phyloP scores from a whole-genome alignment of 1,284 basidiomycete species.

The Fomitiporia mediterranea region DNA sequence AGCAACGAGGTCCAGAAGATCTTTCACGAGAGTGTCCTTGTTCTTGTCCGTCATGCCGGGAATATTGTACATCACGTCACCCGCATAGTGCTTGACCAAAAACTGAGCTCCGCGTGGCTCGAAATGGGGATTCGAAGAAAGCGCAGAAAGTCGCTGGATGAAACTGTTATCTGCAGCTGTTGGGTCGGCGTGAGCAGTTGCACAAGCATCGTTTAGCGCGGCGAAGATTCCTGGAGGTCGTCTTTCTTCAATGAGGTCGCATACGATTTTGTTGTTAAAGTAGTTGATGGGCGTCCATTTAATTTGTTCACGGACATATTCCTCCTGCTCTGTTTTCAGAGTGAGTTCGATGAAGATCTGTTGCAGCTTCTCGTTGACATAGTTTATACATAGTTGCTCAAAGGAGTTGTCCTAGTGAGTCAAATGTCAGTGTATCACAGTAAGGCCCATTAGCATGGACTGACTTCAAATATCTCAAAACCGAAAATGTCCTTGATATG shows the following conservation, averaged over 20 bases:
- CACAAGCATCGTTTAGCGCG: slow-evolving; percentile 96
- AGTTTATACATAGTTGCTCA: slow-evolving; percentile 99
- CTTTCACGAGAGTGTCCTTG: slow-evolving; percentile 95
- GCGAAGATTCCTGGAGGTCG: slow-evolving; percentile 97
- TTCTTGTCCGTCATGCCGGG: slow-evolving; percentile 99
- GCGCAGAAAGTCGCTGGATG: slow-evolving; percentile 82
- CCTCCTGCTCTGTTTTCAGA: slow-evolving; percentile 98
- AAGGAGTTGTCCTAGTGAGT: slow-evolving; percentile 86
- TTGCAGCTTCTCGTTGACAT: slow-evolving; percentile 99
- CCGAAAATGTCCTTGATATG: slow-evolving; percentile 84
- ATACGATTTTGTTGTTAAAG: slow-evolving; percentile 96
- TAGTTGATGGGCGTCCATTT: slow-evolving; percentile 99
- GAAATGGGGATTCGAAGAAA: slow-evolving; percentile 85
- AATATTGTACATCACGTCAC: slow-evolving; percentile 98
- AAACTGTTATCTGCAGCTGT: slow-evolving; percentile 97
- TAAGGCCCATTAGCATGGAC: slow-evolving; percentile 12
- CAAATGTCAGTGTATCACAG: background rate
- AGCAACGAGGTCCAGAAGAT: slow-evolving; percentile 87
- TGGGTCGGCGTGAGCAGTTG: slow-evolving; percentile 97
- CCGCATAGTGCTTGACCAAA: slow-evolving; percentile 92
- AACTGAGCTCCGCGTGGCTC: slow-evolving; percentile 90
- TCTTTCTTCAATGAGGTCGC: slow-evolving; percentile 95
- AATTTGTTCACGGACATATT: slow-evolving; percentile 97
- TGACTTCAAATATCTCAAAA: slow-evolving; percentile 94
- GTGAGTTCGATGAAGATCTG: slow-evolving; percentile 99